Percentiles rank a stretch among this genome's conserved stretches.
Conservation (phyloP, 2,329 filamentous ascomycete genomes). For the Cercospora brassicicola region DNA sequence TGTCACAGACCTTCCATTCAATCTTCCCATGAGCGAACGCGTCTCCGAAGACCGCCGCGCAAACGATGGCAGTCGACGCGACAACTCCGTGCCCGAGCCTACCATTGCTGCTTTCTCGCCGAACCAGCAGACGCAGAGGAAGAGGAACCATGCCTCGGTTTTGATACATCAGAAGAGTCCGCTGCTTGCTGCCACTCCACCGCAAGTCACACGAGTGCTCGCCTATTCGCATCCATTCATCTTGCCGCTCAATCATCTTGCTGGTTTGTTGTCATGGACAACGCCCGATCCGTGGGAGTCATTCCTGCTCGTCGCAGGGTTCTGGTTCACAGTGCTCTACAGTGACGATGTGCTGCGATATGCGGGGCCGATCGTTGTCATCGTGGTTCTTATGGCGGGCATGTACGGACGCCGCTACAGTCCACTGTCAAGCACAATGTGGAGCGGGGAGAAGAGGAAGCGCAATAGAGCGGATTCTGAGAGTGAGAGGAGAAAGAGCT, state of each 20-base stretch:
- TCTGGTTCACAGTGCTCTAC: slow-evolving; percentile 85
- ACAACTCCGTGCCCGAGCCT: slow-evolving; percentile 49
- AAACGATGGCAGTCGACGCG: slow-evolving; percentile 22
- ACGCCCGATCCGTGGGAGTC: slow-evolving; percentile 94
- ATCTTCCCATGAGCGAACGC: slow-evolving; percentile 27
- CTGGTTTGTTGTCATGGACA: slow-evolving; percentile 88
- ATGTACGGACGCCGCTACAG: slow-evolving; percentile 93
- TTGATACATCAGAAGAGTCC: slow-evolving; percentile 97
- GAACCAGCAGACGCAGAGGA: slow-evolving; percentile 60
- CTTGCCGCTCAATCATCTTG: slow-evolving; percentile 80
- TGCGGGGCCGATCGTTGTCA: slow-evolving; percentile 79
- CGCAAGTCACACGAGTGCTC: slow-evolving; percentile 87
- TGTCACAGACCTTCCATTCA: slow-evolving; percentile 28
- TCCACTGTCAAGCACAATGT: slow-evolving; percentile 81
- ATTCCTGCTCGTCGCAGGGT: slow-evolving; percentile 79
- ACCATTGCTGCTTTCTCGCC: slow-evolving; percentile 92
- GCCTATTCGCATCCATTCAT: slow-evolving; percentile 96
- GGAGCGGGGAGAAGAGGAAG: slow-evolving; percentile 63
- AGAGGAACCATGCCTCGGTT: slow-evolving; percentile 50
- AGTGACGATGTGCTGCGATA: slow-evolving; percentile 78
- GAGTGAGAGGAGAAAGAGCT: slow-evolving; percentile 79
- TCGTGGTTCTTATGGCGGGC: slow-evolving; percentile 75
- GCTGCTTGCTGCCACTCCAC: slow-evolving; percentile 85
- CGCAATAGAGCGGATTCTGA: slow-evolving; percentile 57
- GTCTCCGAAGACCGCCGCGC: slow-evolving; percentile 17